phyloP scores from a whole-genome alignment of 2,329 filamentous ascomycete species.

The Talaromyces verruculosus region DNA sequence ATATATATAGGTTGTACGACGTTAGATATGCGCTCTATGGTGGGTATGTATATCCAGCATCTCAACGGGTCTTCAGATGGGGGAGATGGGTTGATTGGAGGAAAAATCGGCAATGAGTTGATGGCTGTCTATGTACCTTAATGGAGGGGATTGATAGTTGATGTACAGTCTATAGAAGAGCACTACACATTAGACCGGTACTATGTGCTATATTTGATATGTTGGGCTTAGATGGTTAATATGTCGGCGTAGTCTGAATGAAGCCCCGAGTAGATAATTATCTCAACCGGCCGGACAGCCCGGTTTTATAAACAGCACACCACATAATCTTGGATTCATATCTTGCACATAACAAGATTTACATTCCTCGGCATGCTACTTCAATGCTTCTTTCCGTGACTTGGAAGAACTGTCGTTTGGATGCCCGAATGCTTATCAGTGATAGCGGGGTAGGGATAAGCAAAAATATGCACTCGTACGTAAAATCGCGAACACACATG shows the following conservation, averaged over 20 bases:
- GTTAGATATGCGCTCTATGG: not conserved
- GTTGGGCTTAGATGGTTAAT: not conserved
- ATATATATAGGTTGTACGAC: not conserved
- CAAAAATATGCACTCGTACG: not conserved
- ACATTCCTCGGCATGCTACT: not conserved
- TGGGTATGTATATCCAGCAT: not conserved
- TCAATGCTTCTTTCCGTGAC: not conserved
- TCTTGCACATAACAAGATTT: not conserved
- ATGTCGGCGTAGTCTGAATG: not conserved
- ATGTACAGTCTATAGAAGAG: not conserved
- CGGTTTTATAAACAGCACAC: not conserved
- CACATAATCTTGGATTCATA: not conserved
- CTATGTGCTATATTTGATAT: not conserved
- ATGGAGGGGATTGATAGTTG: not conserved
- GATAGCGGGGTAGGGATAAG: not conserved
- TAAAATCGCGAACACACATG: not conserved
- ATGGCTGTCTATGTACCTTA: not conserved
- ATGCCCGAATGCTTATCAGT: not conserved
- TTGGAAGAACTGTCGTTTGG: no score
- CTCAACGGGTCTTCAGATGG: not conserved
- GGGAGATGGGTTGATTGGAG: not conserved
- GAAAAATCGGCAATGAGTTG: not conserved
- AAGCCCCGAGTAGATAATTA: not conserved
- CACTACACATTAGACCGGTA: not conserved
- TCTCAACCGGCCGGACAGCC: not conserved